Evolutionary conservation across 805 yeast genomes (phyloP).

Genomic region (Cyberlindnera veronae): DNA sequence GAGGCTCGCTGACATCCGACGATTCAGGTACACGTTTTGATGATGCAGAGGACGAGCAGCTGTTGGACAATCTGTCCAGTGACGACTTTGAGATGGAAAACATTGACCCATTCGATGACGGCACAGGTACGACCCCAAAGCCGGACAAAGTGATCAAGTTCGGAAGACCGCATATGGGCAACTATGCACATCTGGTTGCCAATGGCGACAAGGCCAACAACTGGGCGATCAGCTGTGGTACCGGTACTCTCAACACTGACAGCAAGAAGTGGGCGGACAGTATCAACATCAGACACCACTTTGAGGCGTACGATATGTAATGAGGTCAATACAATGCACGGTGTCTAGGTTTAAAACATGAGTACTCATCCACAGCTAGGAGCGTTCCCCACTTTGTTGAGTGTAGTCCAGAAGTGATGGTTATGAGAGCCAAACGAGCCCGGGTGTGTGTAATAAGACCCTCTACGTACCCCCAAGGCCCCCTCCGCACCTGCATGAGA

Average conservation of each 20-base stretch:
- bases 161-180: constrained; percentile 40
- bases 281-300: constrained; percentile 36
- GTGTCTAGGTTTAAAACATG: too few species aligned
- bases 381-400: too few species aligned
- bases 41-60: constrained; percentile 18
- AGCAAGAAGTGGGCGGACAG: constrained; percentile 36
- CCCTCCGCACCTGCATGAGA: too few species aligned
- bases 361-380: too few species aligned
- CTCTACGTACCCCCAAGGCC: too few species aligned
- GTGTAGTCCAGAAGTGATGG: too few species aligned
- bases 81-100: constrained; percentile 25
- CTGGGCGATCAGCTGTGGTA: constrained; percentile 63
- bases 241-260: constrained; percentile 39
- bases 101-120: constrained; percentile 23
- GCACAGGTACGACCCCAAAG: neutral
- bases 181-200: constrained; percentile 31
- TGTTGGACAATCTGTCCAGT: constrained; percentile 18
- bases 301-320: constrained; percentile 39
- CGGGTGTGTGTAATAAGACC: too few species aligned
- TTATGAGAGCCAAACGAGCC: too few species aligned
- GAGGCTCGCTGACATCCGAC: constrained; percentile 10
- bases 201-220: constrained; percentile 31
- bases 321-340: too few species aligned
- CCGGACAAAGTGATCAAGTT: constrained; percentile 13
- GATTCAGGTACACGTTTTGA: constrained; percentile 6